Percentiles rank a stretch among this genome's conserved stretches.
These are phyloP conservation scores for Eudorina sp. DNA, from an alignment of 139 green algal genomes.

Conservation along the genomic window DNA sequence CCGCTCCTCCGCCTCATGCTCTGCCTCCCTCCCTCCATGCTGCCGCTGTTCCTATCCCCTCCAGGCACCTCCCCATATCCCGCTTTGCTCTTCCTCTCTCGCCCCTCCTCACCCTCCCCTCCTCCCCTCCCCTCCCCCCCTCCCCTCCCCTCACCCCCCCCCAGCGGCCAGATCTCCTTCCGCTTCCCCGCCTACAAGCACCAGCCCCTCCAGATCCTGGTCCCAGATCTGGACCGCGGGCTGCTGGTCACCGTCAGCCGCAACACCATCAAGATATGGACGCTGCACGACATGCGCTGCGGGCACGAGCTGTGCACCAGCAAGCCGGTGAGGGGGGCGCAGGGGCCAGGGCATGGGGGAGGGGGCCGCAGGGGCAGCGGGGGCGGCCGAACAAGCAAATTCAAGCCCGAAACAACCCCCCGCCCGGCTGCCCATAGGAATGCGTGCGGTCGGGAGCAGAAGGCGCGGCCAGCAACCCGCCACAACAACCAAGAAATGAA, in stretches of 20 bases:
- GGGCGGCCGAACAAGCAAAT: too few relatives aligned
- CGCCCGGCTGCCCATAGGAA: too few relatives aligned
- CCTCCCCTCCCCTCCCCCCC: background rate
- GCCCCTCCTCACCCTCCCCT: background rate
- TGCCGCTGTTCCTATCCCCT: too few relatives aligned
- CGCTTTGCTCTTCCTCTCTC: too few relatives aligned
- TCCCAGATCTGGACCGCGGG: conserved; percentile 43
- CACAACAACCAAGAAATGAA: too few relatives aligned
- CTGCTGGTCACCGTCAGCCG: conserved; percentile 20
- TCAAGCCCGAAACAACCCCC: too few relatives aligned
- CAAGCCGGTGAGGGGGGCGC: conserved; percentile 12
- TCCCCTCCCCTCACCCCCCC: background rate
- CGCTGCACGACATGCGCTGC: conserved; percentile 39
- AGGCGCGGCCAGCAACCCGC: too few relatives aligned
- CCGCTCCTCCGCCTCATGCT: too few relatives aligned
- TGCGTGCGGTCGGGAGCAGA: too few relatives aligned
- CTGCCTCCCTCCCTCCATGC: too few relatives aligned
- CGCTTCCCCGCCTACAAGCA: conserved; percentile 62
- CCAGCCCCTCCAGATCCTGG: conserved; percentile 50
- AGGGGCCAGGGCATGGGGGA: background rate
- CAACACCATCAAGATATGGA: conserved; percentile 47
- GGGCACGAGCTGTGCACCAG: conserved; percentile 37
- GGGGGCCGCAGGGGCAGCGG: background rate
- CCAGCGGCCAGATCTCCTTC: conserved; percentile 24
- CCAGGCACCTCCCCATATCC: too few relatives aligned